These are phyloP conservation scores for Galerina sulciceps DNA, from an alignment of 768 basidiomycete genomes.

Conservation along the genomic window DNA sequence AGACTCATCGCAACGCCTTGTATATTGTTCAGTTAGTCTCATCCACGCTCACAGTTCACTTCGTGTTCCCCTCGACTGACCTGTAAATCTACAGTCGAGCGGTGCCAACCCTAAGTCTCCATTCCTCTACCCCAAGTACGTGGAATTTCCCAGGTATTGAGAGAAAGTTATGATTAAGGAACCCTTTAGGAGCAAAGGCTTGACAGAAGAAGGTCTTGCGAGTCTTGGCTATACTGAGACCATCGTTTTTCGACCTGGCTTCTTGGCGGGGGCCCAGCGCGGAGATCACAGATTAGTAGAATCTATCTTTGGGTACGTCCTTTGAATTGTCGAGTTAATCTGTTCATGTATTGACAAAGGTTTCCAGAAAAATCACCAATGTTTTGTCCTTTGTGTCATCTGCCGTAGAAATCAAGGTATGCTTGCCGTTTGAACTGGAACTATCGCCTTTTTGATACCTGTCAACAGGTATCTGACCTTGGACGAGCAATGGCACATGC, in stretches of 20 bases:
- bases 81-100: conserved; percentile 35
- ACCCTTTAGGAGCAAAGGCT: conserved; percentile 66
- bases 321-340: neutral
- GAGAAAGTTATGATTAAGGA: neutral
- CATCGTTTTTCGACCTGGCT: conserved; percentile 68
- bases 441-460: neutral
- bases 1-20: conserved; percentile 58
- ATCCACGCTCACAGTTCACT: neutral
- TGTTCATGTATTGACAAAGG: neutral
- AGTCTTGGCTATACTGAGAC: conserved; percentile 71
- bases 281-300: conserved; percentile 44
- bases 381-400: conserved; percentile 41
- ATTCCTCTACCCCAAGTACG: conserved; percentile 57
- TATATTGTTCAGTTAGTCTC: conserved; percentile 72
- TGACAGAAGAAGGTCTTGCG: conserved; percentile 73
- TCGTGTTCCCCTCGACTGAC: neutral
- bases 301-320: conserved; percentile 43
- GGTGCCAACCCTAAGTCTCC: conserved; percentile 53
- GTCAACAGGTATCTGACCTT: conserved; percentile 49
- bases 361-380: conserved; percentile 39
- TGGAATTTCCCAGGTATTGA: neutral
- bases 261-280: conserved; percentile 54
- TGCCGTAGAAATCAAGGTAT: conserved; percentile 49
- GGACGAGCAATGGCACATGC: conserved; percentile 59
- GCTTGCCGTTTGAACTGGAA: neutral